These are phyloP conservation scores for Penicillium sp. DNA, from an alignment of 2,329 filamentous ascomycete genomes.

Conservation along the genomic window DNA sequence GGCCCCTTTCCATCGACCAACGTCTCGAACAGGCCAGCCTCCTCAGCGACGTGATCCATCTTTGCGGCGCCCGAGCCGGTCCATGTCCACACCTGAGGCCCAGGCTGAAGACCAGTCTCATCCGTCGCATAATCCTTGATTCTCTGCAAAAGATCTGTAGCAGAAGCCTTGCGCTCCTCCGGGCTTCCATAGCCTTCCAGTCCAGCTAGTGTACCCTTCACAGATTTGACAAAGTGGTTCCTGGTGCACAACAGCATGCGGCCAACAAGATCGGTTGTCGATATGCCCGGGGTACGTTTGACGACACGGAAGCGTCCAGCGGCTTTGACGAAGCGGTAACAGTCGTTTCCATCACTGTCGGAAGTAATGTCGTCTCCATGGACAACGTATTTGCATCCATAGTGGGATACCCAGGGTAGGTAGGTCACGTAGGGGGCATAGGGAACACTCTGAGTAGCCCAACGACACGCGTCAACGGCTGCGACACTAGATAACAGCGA, in stretches of 20 bases:
- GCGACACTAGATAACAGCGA: conserved; percentile 58
- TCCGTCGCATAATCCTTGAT: conserved; percentile 87
- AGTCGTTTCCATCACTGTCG: conserved; percentile 89
- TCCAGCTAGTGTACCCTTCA: conserved; percentile 66
- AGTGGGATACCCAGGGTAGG: conserved; percentile 90
- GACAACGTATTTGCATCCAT: conserved; percentile 91
- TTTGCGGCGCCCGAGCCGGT: conserved; percentile 42
- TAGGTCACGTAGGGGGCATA: conserved; percentile 92
- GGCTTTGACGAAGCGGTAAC: conserved; percentile 95
- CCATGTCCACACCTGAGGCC: conserved; percentile 86
- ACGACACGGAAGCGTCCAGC: conserved; percentile 94
- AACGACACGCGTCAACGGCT: conserved; percentile 91
- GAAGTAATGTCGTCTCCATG: conserved; percentile 98
- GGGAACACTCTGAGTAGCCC: conserved; percentile 81
- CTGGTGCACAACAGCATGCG: conserved; percentile 96
- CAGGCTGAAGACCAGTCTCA: conserved; percentile 72
- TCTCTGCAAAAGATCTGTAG: conserved; percentile 68
- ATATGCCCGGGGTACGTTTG: conserved; percentile 92
- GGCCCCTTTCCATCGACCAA: conserved; percentile 71
- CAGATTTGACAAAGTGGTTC: conserved; percentile 83
- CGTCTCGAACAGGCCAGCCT: conserved; percentile 63
- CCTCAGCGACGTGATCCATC: conserved; percentile 47
- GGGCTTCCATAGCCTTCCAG: conserved; percentile 68
- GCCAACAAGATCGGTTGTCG: conserved; percentile 95
- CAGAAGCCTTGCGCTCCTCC: conserved; percentile 64